Evolutionary conservation across 768 basidiomycete genomes (phyloP).

Genomic region (Auricularia heimuer): DNA sequence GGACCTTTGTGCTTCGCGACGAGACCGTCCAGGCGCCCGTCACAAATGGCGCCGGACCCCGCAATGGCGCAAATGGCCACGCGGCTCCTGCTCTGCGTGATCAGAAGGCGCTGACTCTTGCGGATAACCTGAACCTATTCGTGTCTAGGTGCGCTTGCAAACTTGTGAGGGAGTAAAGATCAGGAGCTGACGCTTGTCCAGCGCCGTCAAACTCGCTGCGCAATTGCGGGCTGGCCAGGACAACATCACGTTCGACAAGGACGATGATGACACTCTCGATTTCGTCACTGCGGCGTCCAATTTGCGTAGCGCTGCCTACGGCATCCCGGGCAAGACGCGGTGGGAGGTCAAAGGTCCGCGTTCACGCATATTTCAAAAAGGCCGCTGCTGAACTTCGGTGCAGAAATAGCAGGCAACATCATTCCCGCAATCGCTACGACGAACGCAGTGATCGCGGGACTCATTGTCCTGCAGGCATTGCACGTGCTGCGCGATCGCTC

Average conservation of each 20-base stretch:
- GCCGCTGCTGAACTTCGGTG: not conserved
- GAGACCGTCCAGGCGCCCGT: constrained; percentile 11
- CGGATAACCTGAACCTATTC: constrained; percentile 78
- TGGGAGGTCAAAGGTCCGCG: constrained; percentile 90
- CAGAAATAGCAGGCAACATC: constrained; percentile 99
- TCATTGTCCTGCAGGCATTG: constrained; percentile 88
- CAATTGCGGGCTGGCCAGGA: constrained; percentile 58
- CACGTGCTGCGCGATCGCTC: constrained; percentile 52
- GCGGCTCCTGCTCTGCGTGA: constrained; percentile 53
- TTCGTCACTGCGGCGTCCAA: constrained; percentile 95
- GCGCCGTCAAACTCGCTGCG: constrained; percentile 68
- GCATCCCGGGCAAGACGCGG: constrained; percentile 78
- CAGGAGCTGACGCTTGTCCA: constrained; percentile 22
- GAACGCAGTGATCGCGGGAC: constrained; percentile 91
- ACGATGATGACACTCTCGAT: constrained; percentile 93
- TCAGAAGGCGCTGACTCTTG: constrained; percentile 64
- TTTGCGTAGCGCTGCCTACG: constrained; percentile 82
- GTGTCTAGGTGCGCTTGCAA: constrained; percentile 54
- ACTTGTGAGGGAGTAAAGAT: not conserved
- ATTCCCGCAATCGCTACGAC: constrained; percentile 99
- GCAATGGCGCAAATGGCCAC: constrained; percentile 15
- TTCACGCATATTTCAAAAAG: not conserved
- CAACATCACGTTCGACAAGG: constrained; percentile 88
- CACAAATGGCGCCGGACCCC: constrained; percentile 10
- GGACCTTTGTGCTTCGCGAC: constrained; percentile 42